These are phyloP conservation scores for Micromonas pusilla DNA, from an alignment of 139 green algal genomes.

Conservation along the genomic window DNA sequence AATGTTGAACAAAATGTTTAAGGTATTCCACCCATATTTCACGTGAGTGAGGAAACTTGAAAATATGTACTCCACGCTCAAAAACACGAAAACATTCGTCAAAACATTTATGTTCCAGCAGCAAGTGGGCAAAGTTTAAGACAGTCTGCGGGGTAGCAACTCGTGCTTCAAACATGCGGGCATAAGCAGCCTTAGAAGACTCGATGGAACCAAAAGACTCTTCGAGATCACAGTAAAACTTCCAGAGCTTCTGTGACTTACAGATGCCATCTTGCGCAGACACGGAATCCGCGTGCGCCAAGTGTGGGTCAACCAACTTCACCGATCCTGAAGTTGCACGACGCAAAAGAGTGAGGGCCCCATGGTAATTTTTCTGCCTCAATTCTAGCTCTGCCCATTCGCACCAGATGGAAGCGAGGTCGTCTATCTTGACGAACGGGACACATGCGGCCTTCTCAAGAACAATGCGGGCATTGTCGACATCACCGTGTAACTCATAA, in stretches of 20 bases:
- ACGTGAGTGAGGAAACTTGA: slow-evolving; percentile 92
- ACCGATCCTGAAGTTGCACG: slow-evolving; percentile 43
- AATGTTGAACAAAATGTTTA: slow-evolving; percentile 74
- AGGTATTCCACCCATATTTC: slow-evolving; percentile 95
- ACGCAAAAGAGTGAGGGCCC: slow-evolving; percentile 70
- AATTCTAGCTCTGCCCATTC: slow-evolving; percentile 97
- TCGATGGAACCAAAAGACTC: slow-evolving; percentile 87
- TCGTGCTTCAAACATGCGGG: slow-evolving; percentile 75
- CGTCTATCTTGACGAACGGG: slow-evolving; percentile 76
- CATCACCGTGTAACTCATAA: slow-evolving; percentile 90
- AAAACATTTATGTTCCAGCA: slow-evolving; percentile 86
- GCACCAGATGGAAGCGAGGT: slow-evolving; percentile 89
- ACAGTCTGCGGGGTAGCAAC: slow-evolving; percentile 95
- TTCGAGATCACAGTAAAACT: slow-evolving; percentile 86
- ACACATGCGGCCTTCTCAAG: slow-evolving; percentile 83
- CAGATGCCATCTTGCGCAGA: slow-evolving; percentile 77
- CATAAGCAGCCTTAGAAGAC: slow-evolving; percentile 65
- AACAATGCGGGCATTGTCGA: slow-evolving; percentile 82
- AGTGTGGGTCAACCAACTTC: background rate
- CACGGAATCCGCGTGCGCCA: background rate
- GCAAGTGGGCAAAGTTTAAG: slow-evolving; percentile 86
- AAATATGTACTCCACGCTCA: slow-evolving; percentile 81
- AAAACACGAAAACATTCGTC: slow-evolving; percentile 93
- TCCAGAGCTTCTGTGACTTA: slow-evolving; percentile 67
- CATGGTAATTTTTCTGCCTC: slow-evolving; percentile 78